Evolutionary conservation across 495 filamentous ascomycete genomes (phyloP).

Genomic region (Aspergillus cristatus): DNA sequence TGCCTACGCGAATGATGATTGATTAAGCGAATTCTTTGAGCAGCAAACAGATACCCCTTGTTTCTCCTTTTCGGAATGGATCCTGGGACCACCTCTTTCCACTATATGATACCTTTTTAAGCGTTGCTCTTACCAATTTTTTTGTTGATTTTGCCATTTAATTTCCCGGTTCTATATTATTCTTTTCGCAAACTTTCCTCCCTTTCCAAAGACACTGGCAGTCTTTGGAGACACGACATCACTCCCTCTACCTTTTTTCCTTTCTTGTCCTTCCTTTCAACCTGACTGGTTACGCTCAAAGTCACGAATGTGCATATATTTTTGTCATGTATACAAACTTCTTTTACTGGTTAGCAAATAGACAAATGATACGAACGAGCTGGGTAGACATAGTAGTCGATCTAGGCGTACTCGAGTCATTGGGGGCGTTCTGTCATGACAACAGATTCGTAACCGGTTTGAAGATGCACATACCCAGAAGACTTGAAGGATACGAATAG

Average conservation of each 20-base stretch:
- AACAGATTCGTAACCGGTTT: no score
- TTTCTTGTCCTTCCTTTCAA: background rate
- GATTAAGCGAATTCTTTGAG: slow-evolving; percentile 43
- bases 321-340: slow-evolving; percentile 9
- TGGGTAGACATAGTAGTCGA: no score
- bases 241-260: background rate
- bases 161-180: slow-evolving; percentile 5
- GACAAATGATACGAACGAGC: no score
- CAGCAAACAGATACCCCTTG: no score
- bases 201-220: slow-evolving; percentile 20
- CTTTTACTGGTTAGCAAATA: background rate
- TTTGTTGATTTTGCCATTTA: slow-evolving; percentile 13
- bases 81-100: no score
- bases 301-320: slow-evolving; percentile 16
- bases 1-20: slow-evolving; percentile 78
- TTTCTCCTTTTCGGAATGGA: no score
- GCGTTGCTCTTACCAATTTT: slow-evolving; percentile 19
- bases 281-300: slow-evolving; percentile 9
- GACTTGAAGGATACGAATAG: no score
- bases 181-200: slow-evolving; percentile 2
- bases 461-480: no score
- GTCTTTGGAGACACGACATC: slow-evolving; percentile 11
- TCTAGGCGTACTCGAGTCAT: no score
- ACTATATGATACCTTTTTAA: slow-evolving; percentile 31
- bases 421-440: no score